Percentiles rank a stretch among this genome's conserved stretches.
Conservation (phyloP, 352 stramenopile genomes). For the Saprolegnia parasitica region DNA sequence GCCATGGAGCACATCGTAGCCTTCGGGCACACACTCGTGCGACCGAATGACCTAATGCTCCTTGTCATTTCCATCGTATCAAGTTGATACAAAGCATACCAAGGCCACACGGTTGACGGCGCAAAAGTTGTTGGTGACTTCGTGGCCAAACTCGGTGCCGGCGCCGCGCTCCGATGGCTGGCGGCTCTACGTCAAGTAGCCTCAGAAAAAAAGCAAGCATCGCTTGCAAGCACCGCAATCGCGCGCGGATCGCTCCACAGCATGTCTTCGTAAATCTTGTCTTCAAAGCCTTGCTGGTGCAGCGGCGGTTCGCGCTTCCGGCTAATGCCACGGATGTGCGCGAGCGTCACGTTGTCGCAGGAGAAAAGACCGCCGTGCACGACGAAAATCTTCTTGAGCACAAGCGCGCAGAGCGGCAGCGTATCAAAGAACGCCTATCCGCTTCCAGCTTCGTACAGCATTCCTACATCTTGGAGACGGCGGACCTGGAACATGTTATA, state of each 20-base stretch:
- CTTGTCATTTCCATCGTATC: no score
- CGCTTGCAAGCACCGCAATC: slow-evolving; percentile 34
- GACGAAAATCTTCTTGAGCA: slow-evolving; percentile 92
- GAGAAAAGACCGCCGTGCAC: slow-evolving; percentile 92
- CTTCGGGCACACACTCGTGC: slow-evolving; percentile 91
- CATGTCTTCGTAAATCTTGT: slow-evolving; percentile 93
- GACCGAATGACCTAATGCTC: slow-evolving; percentile 88
- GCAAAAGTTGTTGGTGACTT: slow-evolving; percentile 93
- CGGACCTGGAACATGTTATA: slow-evolving; percentile 30
- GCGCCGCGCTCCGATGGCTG: slow-evolving; percentile 84
- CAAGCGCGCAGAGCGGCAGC: slow-evolving; percentile 85
- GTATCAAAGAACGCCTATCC: slow-evolving; percentile 78
- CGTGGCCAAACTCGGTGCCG: slow-evolving; percentile 89
- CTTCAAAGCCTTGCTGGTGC: slow-evolving; percentile 82
- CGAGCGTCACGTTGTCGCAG: slow-evolving; percentile 86
- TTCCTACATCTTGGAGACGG: no score
- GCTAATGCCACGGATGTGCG: slow-evolving; percentile 86
- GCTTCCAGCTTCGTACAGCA: no score
- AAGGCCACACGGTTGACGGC: slow-evolving; percentile 90
- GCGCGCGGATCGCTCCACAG: slow-evolving; percentile 89
- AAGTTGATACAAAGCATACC: no score
- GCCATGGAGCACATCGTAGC: slow-evolving; percentile 87
- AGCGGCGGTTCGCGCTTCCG: slow-evolving; percentile 89
- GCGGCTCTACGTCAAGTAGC: slow-evolving; percentile 41
- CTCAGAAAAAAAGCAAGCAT: no score